A percentile compares a stretch with the other conserved stretches of the same genome.
Evolutionary conservation across 2,329 filamentous ascomycete species (phyloP).

Genomic region (Nemania sp.): DNA sequence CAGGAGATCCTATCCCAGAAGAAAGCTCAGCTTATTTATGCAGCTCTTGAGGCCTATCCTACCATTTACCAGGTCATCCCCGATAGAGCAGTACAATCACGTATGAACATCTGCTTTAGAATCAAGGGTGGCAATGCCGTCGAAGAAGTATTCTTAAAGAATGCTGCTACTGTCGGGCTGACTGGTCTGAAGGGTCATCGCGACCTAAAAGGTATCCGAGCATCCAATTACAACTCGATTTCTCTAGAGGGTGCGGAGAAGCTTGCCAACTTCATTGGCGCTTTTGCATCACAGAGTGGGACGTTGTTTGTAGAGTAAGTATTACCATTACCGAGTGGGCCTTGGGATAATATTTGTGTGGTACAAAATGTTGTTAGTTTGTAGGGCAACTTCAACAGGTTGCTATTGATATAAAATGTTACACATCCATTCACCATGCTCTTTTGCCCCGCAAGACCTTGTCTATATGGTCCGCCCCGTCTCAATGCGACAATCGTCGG

Average conservation of each 20-base stretch:
- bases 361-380: too few species aligned
- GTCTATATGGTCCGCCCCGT: too few species aligned
- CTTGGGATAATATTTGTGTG: too few species aligned
- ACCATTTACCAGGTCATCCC: conserved; percentile 79
- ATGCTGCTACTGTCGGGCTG: conserved; percentile 69
- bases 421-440: too few species aligned
- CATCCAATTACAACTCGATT: conserved; percentile 89
- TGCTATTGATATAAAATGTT: too few species aligned
- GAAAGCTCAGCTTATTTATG: conserved; percentile 80
- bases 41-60: conserved; percentile 72
- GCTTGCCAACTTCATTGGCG: conserved; percentile 52
- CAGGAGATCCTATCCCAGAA: conserved; percentile 74
- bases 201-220: conserved; percentile 63
- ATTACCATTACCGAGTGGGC: too few species aligned
- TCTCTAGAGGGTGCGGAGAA: conserved; percentile 68
- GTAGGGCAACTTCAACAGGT: too few species aligned
- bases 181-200: conserved; percentile 88
- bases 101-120: conserved; percentile 96
- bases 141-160: conserved; percentile 80
- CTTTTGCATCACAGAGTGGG: too few species aligned
- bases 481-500: too few species aligned
- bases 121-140: conserved; percentile 65
- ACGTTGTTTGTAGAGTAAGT: too few species aligned
- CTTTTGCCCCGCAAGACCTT: too few species aligned
- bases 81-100: conserved; percentile 72